Conservation (phyloP, 345 rosid species). For the Rhodamnia rubescens region DNA sequence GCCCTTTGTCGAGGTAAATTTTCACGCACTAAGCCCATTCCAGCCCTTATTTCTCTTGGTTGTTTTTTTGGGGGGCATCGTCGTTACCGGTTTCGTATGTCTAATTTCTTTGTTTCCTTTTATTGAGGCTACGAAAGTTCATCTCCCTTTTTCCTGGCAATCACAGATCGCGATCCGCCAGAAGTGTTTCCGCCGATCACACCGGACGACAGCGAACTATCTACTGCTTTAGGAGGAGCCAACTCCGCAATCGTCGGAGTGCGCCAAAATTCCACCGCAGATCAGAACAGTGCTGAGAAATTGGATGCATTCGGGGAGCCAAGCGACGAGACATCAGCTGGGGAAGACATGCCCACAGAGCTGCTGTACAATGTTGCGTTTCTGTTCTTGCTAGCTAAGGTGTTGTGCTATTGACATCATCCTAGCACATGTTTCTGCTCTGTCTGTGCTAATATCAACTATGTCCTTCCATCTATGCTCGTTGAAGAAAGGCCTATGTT, state of each 20-base stretch:
- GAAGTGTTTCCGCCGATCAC: background rate
- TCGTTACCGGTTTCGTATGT: background rate
- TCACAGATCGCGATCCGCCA: background rate
- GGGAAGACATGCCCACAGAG: background rate
- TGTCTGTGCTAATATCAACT: background rate
- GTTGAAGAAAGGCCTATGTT: too few species aligned
- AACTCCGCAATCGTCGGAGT: background rate
- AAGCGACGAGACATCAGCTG: background rate
- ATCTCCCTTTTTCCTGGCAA: background rate
- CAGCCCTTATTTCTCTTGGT: too few species aligned
- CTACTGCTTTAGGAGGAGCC: background rate
- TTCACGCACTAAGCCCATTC: background rate
- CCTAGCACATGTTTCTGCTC: background rate
- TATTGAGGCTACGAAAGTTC: background rate
- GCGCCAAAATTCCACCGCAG: accelerated
- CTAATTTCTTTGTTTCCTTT: background rate
- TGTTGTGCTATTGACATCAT: background rate
- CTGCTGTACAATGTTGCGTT: background rate
- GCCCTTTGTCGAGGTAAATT: slow-evolving; percentile 21
- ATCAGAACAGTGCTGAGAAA: background rate
- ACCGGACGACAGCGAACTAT: background rate
- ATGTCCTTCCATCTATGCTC: background rate
- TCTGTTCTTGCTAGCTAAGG: background rate
- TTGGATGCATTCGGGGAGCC: background rate
- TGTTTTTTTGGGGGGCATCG: too few species aligned